Conservation (phyloP, 257 asterid species). For the Linderniella brevidens region DNA sequence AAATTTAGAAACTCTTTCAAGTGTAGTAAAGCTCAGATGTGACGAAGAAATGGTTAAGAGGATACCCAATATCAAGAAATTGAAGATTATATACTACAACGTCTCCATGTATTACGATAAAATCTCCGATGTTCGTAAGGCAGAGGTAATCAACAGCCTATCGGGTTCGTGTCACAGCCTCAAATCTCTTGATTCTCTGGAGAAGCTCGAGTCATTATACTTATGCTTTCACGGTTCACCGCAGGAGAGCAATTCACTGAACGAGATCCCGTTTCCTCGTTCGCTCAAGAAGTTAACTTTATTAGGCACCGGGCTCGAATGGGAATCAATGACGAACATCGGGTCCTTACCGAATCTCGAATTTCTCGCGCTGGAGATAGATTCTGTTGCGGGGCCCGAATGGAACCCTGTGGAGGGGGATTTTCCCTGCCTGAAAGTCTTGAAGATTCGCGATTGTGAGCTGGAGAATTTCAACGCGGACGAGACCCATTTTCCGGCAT, state of each 20-base stretch:
- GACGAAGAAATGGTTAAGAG: neutral
- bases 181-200: too few relatives aligned
- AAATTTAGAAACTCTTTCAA: constrained; percentile 1
- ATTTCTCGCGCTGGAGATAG: constrained; percentile 3
- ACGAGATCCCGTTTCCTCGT: neutral
- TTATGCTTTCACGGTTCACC: neutral
- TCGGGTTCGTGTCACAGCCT: neutral
- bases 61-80: constrained; percentile 7
- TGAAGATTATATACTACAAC: neutral
- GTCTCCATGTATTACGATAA: too few relatives aligned
- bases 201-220: neutral
- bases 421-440: constrained; percentile 1
- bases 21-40: neutral
- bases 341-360: constrained; percentile 7
- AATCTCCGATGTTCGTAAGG: neutral
- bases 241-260: too few relatives aligned
- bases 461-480: neutral
- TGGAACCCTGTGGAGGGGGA: constrained; percentile 3
- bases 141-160: neutral
- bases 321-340: neutral
- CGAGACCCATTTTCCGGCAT: neutral
- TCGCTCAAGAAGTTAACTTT: neutral
- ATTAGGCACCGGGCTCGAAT: neutral
- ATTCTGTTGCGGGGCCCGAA: too few relatives aligned
- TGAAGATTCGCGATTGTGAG: neutral